phyloP scores from a whole-genome alignment of 73 alveolate species.

The Breviolum minutum region DNA sequence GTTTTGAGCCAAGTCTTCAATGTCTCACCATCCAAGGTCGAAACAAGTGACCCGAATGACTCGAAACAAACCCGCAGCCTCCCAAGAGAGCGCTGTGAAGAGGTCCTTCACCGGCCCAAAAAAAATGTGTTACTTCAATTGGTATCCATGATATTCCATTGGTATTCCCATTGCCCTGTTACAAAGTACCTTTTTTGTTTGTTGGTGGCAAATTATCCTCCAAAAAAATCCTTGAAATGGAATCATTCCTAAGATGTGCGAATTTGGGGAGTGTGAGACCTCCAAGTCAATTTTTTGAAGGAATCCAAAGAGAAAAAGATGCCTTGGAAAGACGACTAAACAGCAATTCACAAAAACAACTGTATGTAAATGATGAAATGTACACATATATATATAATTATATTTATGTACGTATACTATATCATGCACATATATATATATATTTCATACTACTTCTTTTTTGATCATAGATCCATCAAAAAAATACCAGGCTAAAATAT shows the following conservation, averaged over 20 bases:
- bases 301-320: too few relatives aligned
- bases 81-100: slow-evolving; percentile 80
- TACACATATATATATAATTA: neutral
- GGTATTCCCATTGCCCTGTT: too few relatives aligned
- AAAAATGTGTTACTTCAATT: neutral
- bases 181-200: too few relatives aligned
- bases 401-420: neutral
- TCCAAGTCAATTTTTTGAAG: too few relatives aligned
- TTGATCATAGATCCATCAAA: neutral
- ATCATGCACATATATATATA: neutral
- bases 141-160: too few relatives aligned
- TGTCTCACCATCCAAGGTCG: too few relatives aligned
- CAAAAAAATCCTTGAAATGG: too few relatives aligned
- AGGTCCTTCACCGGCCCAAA: neutral
- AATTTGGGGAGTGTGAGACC: too few relatives aligned
- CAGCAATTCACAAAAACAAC: neutral
- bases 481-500: neutral
- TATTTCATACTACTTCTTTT: neutral
- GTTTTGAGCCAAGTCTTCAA: too few relatives aligned
- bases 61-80: neutral
- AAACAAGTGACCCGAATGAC: neutral
- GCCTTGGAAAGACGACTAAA: too few relatives aligned
- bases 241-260: too few relatives aligned
- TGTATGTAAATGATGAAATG: neutral
- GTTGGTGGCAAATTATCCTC: too few relatives aligned